A percentile compares a stretch with the other conserved stretches of the same genome.
Conservation (phyloP, 129 eudicot genomes). For the Saussurea involucrata region DNA sequence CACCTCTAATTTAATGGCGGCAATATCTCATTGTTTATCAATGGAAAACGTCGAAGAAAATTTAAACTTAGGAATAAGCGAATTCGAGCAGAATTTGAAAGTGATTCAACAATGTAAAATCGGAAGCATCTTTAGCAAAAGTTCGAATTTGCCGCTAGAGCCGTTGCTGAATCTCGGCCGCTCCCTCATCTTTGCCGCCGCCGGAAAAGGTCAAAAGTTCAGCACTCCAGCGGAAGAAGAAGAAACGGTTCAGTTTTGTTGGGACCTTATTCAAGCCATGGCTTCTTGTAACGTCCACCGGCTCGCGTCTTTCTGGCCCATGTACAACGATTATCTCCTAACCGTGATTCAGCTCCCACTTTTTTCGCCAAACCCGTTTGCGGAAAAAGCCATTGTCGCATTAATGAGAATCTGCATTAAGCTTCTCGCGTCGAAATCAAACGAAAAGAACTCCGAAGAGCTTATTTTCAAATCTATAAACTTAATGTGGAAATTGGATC, state of each 20-base stretch:
- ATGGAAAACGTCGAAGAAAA: conserved; percentile 82
- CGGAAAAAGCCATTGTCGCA: conserved; percentile 66
- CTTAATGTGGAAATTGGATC: conserved; percentile 77
- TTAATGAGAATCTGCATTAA: conserved; percentile 50
- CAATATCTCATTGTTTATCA: conserved; percentile 63
- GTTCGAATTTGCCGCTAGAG: conserved; percentile 59
- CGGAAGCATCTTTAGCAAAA: conserved; percentile 63
- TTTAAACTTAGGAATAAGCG: conserved; percentile 60
- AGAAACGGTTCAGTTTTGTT: conserved; percentile 82
- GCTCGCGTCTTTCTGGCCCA: conserved; percentile 63
- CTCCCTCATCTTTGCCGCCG: conserved; percentile 69
- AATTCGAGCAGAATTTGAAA: conserved; percentile 81
- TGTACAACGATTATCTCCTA: conserved; percentile 59
- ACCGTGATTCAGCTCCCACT: conserved; percentile 65
- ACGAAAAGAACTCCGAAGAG: conserved; percentile 62
- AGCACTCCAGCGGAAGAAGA: conserved; percentile 87
- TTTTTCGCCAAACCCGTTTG: conserved; percentile 78
- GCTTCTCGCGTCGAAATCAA: conserved; percentile 41
- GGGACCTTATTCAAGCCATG: conserved; percentile 67
- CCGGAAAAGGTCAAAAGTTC: conserved; percentile 92
- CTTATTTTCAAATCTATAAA: conserved; percentile 71
- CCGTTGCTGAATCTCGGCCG: conserved; percentile 77
- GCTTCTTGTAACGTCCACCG: conserved; percentile 49
- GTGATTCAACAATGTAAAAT: conserved; percentile 85
- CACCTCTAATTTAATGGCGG: conserved; percentile 50